Conservation (phyloP, 108 stramenopile genomes). For the Discostella stelligeroides region DNA sequence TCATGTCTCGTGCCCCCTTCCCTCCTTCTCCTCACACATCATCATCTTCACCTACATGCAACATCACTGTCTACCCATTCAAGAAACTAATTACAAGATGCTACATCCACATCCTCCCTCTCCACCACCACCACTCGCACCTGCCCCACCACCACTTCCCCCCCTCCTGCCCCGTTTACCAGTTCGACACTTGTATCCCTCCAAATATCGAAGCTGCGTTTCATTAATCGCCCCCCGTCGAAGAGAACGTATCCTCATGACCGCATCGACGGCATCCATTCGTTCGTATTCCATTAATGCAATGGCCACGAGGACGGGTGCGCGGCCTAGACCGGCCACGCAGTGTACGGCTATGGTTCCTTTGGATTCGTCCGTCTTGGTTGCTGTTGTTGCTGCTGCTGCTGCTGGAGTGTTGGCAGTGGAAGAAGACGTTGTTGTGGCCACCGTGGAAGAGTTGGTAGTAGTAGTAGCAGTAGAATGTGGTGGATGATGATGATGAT, state of each 20-base stretch:
- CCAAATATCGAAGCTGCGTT: slow-evolving; percentile 93
- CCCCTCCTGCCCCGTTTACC: slow-evolving; percentile 33
- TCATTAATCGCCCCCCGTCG: slow-evolving; percentile 96
- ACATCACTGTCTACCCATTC: no score
- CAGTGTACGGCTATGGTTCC: slow-evolving; percentile 97
- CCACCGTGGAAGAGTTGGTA: no score
- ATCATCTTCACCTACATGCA: no score
- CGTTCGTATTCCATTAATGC: slow-evolving; percentile 94
- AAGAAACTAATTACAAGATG: no score
- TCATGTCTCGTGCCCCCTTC: no score
- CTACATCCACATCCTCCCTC: neutral
- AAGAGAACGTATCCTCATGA: slow-evolving; percentile 86
- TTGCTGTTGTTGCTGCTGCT: no score
- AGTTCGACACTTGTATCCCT: slow-evolving; percentile 79
- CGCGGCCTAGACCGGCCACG: slow-evolving; percentile 96
- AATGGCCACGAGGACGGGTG: slow-evolving; percentile 97
- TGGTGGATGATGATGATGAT: no score
- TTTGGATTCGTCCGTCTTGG: slow-evolving; percentile 24
- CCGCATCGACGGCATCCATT: slow-evolving; percentile 93
- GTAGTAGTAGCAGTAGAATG: no score
- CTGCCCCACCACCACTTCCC: slow-evolving; percentile 18
- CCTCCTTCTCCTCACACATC: no score
- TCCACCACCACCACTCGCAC: no score
- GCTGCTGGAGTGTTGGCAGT: no score
- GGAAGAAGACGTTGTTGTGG: no score